Base-by-base conservation (phyloP, 2,329 filamentous ascomycete species). In the Aspergillus luchuensis region DNA sequence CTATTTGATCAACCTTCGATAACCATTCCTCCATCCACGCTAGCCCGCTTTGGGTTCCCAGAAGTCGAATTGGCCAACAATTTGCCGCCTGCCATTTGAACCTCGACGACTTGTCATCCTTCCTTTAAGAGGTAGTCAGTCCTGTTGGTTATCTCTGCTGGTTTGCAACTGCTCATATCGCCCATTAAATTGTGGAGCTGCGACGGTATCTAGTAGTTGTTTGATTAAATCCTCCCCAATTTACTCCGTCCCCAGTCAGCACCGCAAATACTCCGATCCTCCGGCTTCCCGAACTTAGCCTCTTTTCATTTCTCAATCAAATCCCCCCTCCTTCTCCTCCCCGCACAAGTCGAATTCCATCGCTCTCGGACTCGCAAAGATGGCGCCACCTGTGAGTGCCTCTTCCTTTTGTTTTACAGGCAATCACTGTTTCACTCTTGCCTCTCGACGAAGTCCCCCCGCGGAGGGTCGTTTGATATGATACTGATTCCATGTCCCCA, bases 321-420 rank as follows among this genome's bases (percentile, higher is more conserved):
- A 6, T 23, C 19, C 13, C 50, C 33, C 13, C 36, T 41, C 39
- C 21, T 13, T 13, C 23, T 66, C 65, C 60, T 66, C 67, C 63
- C 63, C 63, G 63, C 53, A 23, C 19, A 56, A 30, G 23, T 19
- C 39, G 4, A 13, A 8, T 17, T 45, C 23, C 49, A 53, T 58
- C 56, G 30, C 28, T 41, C 55, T 45, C 51, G 38, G 36, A 39
- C 33, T 39, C 21, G 19, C 38, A 30, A 59, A 36, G 49, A 74
- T 74, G 72, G 69, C 70, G 56, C 67, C 71, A 58, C 58, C 63
- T 56, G 72, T 74, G 65, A 66, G 71, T 64, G 43, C 36, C 55
- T 13, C 15, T 45, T 7, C 10, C 19, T 15, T 45, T 19, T 38
- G 19, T 11, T n/a, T n/a, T 38, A 30, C 45, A 8, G 47, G 10